Percentiles rank a stretch among this genome's conserved stretches.
phyloP scores from a whole-genome alignment of 164 flowering plant genomes.

The Santalum album region DNA sequence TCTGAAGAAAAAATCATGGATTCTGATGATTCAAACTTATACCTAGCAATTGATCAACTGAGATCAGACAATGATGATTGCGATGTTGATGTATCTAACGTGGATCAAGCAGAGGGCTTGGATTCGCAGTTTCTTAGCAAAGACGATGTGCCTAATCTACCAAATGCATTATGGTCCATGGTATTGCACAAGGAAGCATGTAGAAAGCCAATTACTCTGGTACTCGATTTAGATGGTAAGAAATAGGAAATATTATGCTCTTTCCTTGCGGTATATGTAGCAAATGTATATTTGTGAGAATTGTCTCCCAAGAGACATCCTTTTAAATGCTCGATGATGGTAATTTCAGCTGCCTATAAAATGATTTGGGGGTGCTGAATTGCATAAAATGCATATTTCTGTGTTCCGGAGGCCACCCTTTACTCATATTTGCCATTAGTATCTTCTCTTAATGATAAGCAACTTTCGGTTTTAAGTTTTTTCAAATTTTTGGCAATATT shows the following conservation, averaged over 20 bases:
- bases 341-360: too few species aligned
- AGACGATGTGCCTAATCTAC: constrained; percentile 51
- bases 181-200: constrained; percentile 31
- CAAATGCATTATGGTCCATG: constrained; percentile 45
- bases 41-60: constrained; percentile 47
- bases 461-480: too few species aligned
- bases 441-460: too few species aligned
- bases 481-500: too few species aligned
- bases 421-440: too few species aligned
- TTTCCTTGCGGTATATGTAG: background rate
- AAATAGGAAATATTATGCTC: background rate
- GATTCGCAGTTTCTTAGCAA: constrained; percentile 54
- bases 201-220: constrained; percentile 66
- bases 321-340: too few species aligned
- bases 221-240: constrained; percentile 96
- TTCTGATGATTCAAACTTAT: constrained; percentile 41
- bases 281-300: too few species aligned
- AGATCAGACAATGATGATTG: constrained; percentile 35
- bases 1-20: constrained; percentile 22
- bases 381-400: too few species aligned
- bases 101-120: constrained; percentile 44
- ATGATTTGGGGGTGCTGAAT: too few species aligned
- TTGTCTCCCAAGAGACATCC: too few species aligned
- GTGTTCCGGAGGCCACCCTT: too few species aligned
- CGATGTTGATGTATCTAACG: constrained; percentile 25